Evolutionary conservation across 108 stramenopile species (phyloP).

Genomic region (Fistulifera pelliculosa): DNA sequence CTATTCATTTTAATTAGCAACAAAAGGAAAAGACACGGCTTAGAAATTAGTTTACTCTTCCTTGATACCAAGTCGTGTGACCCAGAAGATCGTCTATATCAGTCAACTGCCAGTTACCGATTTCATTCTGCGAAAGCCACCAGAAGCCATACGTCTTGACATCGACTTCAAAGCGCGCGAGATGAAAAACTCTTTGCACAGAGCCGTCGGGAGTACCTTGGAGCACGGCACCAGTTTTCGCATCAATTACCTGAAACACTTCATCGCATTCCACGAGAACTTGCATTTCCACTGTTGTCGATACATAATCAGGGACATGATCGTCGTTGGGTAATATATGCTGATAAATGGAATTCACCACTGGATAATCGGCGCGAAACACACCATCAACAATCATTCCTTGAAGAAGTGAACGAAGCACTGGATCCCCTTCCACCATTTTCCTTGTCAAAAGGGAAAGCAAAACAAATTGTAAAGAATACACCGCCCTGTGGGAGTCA

Average conservation of each 20-base stretch:
- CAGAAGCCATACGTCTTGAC: constrained; percentile 3
- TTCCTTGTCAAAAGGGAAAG: constrained; percentile 11
- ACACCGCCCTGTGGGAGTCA: not conserved
- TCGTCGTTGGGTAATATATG: not conserved
- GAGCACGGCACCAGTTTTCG: constrained; percentile 29
- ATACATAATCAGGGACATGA: not conserved
- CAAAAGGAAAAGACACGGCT: not conserved
- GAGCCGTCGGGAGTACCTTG: constrained; percentile 36
- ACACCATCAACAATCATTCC: not conserved
- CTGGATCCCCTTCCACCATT: constrained; percentile 5
- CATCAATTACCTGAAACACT: constrained; percentile 42
- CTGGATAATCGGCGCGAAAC: not conserved
- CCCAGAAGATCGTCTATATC: constrained; percentile 59
- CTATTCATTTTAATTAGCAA: no score
- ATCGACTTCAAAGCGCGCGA: constrained; percentile 42
- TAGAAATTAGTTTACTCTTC: not conserved
- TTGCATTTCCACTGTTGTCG: constrained; percentile 36
- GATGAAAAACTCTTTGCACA: constrained; percentile 32
- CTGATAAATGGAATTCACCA: not conserved
- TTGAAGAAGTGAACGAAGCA: not conserved
- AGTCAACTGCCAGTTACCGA: constrained; percentile 46
- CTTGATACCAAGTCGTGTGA: constrained; percentile 36
- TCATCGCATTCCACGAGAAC: constrained; percentile 48
- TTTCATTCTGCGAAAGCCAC: constrained; percentile 8
- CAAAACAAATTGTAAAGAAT: constrained; percentile 8